Percentiles rank a stretch among this genome's conserved stretches.
These are phyloP conservation scores for apple (Malus domestica) DNA, from an alignment of 306 rosid species.

Conservation along the genomic window ASM211411v1 NC_041790.1:726001-726500, in stretches of 20 bases:
- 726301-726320: constrained; percentile 13
- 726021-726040: neutral
- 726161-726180: constrained; percentile 29
- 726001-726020: too few relatives aligned
- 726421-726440: constrained; percentile 26
- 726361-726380: constrained; percentile 32
- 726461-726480: constrained; percentile 1
- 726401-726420: constrained; percentile 22
- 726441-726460: constrained; percentile 17
- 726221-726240: constrained; percentile 28
- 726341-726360: constrained; percentile 7
- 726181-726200: constrained; percentile 47
- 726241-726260: constrained; percentile 9
- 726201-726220: constrained; percentile 26
- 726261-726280: neutral
- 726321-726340: constrained; percentile 13
- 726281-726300: constrained; percentile 28
- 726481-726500: constrained; percentile 13
- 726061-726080: constrained; percentile 20
- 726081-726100: constrained; percentile 36
- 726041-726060: neutral
- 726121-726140: constrained; percentile 28
- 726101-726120: constrained; percentile 29
- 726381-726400: constrained; percentile 40
- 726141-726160: constrained; percentile 32